Conservation (phyloP, 2,329 filamentous ascomycete species). For the Ilyonectria destructans region DNA sequence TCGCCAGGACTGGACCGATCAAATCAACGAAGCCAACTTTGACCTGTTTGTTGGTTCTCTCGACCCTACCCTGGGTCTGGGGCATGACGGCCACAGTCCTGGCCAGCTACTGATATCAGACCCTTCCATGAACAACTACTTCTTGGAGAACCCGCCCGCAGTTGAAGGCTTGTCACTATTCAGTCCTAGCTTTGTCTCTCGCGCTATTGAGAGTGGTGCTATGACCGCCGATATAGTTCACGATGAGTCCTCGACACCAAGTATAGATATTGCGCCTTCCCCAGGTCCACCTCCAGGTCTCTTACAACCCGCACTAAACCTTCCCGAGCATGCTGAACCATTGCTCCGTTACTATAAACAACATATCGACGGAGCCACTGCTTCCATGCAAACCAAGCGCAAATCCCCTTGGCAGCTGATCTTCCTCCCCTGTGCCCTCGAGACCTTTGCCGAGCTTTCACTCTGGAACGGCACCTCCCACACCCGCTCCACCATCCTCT, state of each 20-base stretch:
- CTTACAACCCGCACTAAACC: not conserved
- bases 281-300: conserved; percentile 19
- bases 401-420: conserved; percentile 63
- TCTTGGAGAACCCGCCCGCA: conserved; percentile 41
- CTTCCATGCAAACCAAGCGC: conserved; percentile 48
- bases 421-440: conserved; percentile 59
- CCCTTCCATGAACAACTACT: conserved; percentile 33
- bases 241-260: not conserved
- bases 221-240: not conserved
- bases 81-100: conserved; percentile 7
- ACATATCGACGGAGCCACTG: conserved; percentile 47
- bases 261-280: not conserved
- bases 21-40: conserved; percentile 38
- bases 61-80: conserved; percentile 31
- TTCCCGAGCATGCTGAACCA: conserved; percentile 46
- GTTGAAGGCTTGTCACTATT: conserved; percentile 43
- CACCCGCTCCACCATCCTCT: conserved; percentile 58
- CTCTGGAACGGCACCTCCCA: conserved; percentile 58
- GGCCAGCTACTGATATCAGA: conserved; percentile 36
- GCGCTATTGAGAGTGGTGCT: conserved; percentile 37
- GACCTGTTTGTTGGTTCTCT: conserved; percentile 42
- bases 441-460: conserved; percentile 59
- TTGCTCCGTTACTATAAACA: conserved; percentile 51
- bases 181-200: conserved; percentile 43
- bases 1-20: conserved; percentile 42